Base-by-base conservation (phyloP, 371 early-diverging fungal genomes). In the Syncephalastrum monosporum region DNA sequence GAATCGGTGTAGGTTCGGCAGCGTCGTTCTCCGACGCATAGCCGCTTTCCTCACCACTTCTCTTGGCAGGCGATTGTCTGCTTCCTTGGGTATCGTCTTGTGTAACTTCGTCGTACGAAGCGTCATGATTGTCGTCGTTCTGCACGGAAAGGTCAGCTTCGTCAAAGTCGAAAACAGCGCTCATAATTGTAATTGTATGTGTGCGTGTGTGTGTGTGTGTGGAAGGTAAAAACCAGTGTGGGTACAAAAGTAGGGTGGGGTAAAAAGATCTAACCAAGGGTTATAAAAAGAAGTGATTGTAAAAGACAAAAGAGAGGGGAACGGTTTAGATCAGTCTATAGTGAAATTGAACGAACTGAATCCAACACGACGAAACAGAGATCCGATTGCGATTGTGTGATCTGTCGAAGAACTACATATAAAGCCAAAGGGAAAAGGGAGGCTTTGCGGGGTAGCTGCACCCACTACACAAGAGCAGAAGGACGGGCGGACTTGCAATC, bases 121-220 rank as follows among this genome's bases (percentile, higher is more conserved):
- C 51, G 33, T 50, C 42, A 43, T 47, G 27, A 42, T 38, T 47
- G 23, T 48, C 27, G 12, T 25, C 33, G 10, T 33, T 29, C 8
- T 49, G 17, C 7, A 24, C 57, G 21, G 48, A 42, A 13, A 63
- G 42, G 42, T 60, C 70, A n/a, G 63, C 68, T 53, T 77, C 74
- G 55, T 78, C 78, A 47, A 78, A 78, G 60, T 71, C 67, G 41
- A 78, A 78, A 41, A 78, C 71, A 3, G 71, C 69, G 57, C 71
- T 78, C 78, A 77, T 77, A 25, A 16, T 42, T 21, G 21, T 21
- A 21, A 1, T 1, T 21, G 21, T 21, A 2, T 33, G 5, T 33
- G 10, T 33, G 38, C 10, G 7, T 33, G 38, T 2, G 38, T 25
- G 55, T 49, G 59, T 25, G 57, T 52, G 56, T 55, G 56, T 50